Base-by-base conservation (phyloP, 225 moss, liverwort and hornwort species). In the Polytrichum commune region DNA sequence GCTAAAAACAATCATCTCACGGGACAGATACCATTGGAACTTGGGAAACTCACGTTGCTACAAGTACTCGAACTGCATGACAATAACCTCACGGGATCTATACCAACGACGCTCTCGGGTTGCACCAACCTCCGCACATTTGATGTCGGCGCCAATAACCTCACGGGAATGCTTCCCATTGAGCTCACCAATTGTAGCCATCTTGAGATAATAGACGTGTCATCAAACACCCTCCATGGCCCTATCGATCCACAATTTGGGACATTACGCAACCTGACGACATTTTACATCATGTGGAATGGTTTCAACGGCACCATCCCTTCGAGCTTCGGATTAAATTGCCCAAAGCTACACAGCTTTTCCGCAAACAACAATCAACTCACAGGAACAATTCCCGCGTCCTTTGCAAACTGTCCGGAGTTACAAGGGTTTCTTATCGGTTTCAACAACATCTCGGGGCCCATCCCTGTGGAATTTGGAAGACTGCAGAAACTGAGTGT, bases 271-370 rank as follows among this genome's bases (percentile, higher is more conserved):
- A 76, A 83, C 27, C 71, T 83, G 30, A 76, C 65, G 8, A 1
- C 0, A 26, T 82, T 79, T 55, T 75, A 75, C 18, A 73, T 72
- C 29, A 79, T 82, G 82, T 82, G 72, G 79, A 79, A 83, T 70
- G 73, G 73, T 5, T 56, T 83, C 23, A 83, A 70, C 2, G 76
- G 83, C 63, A 53, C 67, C 20, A 83, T 79, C 35, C 79, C 83
- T 7, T 73, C 73, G 46, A 79, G 66, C 57, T 73, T 83, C 28
- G 83, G 83, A 3, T 35, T 35, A 9, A 79, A 79, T 29, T 83
- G 79, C 73, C 62, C 76, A 25, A 76, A 79, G 54, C 76, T 76
- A 56, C 58, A 27, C 8, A 83, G 74, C 66, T 76, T 83, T 35
- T 61, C 83, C 3, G 79, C 71, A 4, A 83, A 79, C 74, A 79